Conservation (phyloP, 148 eudicot genomes). For the Rhododendron molle region DNA sequence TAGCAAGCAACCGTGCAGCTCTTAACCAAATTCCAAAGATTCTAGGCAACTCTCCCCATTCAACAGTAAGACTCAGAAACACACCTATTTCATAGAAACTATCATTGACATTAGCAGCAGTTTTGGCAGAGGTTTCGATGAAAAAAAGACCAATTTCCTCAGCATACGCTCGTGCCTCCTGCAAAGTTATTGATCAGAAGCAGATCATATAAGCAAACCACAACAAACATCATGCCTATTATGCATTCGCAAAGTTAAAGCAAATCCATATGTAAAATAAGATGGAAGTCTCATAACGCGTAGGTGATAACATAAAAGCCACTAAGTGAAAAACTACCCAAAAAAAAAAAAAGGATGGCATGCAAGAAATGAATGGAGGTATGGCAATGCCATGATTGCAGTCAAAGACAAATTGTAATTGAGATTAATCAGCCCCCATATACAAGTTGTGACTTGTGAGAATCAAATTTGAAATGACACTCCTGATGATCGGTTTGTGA, state of each 20-base stretch:
- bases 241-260: not conserved
- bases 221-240: not conserved
- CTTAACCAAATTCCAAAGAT: not conserved
- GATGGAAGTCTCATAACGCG: not conserved
- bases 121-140: constrained; percentile 92
- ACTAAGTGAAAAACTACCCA: not conserved
- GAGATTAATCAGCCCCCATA: not conserved
- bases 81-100: constrained; percentile 83
- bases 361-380: not conserved
- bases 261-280: not conserved
- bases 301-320: not conserved
- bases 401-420: not conserved
- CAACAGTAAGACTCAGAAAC: constrained; percentile 8
- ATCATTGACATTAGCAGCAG: constrained; percentile 87
- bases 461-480: not conserved
- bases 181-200: constrained; percentile 17
- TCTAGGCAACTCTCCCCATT: not conserved
- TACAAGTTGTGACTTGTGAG: not conserved
- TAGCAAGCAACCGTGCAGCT: not conserved
- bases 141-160: constrained; percentile 90
- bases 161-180: constrained; percentile 92
- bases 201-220: not conserved
- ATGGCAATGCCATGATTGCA: not conserved
- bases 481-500: not conserved
- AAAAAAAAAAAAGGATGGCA: not conserved